These are phyloP conservation scores for Fraxinus anomala DNA, from an alignment of 257 asterid genomes.

Conservation along the genomic window DNA sequence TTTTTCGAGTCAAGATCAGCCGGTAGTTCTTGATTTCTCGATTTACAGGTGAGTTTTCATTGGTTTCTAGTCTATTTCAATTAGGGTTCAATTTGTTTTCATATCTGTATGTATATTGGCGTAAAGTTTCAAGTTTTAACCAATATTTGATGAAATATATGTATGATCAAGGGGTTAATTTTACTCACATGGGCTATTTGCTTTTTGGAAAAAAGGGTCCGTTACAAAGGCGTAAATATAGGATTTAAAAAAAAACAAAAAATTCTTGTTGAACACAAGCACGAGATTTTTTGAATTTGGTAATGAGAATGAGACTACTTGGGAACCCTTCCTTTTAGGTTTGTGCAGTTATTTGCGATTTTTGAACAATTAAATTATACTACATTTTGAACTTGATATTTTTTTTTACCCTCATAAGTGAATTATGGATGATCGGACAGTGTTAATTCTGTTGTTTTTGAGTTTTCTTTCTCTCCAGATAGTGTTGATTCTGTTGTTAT, in stretches of 20 bases:
- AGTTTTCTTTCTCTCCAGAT: not conserved
- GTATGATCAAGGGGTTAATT: not conserved
- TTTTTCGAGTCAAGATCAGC: slow-evolving; percentile 30
- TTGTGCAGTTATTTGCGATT: not conserved
- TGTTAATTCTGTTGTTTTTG: not conserved
- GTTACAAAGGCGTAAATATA: not conserved
- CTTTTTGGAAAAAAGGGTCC: not conserved
- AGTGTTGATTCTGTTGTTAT: no score
- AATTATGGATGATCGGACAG: not conserved
- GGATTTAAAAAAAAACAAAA: no score
- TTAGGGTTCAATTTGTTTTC: slow-evolving; percentile 20
- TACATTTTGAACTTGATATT: not conserved
- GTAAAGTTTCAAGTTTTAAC: not conserved
- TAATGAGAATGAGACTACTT: slow-evolving; percentile 1
- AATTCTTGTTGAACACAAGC: not conserved
- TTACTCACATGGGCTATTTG: slow-evolving; percentile 7
- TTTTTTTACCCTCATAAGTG: not conserved
- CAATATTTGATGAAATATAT: not conserved
- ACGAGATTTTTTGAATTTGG: not conserved
- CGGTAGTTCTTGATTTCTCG: not conserved
- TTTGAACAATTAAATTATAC: not conserved
- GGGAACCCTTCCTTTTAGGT: not conserved
- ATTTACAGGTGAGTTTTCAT: slow-evolving; percentile 12
- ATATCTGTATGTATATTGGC: slow-evolving; percentile 1
- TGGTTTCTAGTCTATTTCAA: slow-evolving; percentile 1